phyloP scores from a whole-genome alignment of 345 rosid genomes.

The Pugionium cornutum region DNA sequence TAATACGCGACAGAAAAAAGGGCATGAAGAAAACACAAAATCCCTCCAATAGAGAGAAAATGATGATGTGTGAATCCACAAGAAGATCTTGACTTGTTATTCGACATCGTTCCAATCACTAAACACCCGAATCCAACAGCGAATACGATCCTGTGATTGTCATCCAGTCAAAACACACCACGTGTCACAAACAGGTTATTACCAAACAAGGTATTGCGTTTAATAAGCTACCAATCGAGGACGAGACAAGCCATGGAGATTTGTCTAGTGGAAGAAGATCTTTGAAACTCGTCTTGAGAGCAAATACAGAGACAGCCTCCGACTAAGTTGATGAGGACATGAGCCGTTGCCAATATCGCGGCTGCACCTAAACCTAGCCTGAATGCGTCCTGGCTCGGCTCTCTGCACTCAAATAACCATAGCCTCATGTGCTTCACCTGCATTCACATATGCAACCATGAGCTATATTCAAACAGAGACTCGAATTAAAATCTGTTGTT shows the following conservation, averaged over 20 bases:
- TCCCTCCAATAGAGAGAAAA: constrained; percentile 85
- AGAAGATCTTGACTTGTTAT: constrained; percentile 70
- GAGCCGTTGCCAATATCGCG: constrained; percentile 62
- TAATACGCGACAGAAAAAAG: constrained; percentile 76
- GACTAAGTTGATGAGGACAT: constrained; percentile 63
- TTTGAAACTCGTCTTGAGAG: constrained; percentile 77
- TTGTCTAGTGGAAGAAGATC: constrained; percentile 64
- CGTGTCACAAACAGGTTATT: not conserved
- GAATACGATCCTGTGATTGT: constrained; percentile 64
- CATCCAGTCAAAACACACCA: constrained; percentile 19
- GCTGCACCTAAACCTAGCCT: constrained; percentile 80
- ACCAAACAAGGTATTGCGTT: too few species aligned
- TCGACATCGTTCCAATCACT: constrained; percentile 78
- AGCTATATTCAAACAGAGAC: not conserved
- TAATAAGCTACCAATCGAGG: constrained; percentile 58
- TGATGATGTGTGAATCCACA: constrained; percentile 92
- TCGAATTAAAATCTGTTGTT: too few species aligned
- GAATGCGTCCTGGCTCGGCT: constrained; percentile 84
- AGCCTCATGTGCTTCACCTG: constrained; percentile 84
- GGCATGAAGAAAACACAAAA: constrained; percentile 82
- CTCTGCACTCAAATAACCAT: constrained; percentile 86
- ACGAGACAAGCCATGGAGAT: constrained; percentile 73
- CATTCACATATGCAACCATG: not conserved
- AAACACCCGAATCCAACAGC: constrained; percentile 69
- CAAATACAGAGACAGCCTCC: constrained; percentile 87